Base-by-base conservation (phyloP, 306 rosid genomes). In the Castanopsis chinensis region DNA sequence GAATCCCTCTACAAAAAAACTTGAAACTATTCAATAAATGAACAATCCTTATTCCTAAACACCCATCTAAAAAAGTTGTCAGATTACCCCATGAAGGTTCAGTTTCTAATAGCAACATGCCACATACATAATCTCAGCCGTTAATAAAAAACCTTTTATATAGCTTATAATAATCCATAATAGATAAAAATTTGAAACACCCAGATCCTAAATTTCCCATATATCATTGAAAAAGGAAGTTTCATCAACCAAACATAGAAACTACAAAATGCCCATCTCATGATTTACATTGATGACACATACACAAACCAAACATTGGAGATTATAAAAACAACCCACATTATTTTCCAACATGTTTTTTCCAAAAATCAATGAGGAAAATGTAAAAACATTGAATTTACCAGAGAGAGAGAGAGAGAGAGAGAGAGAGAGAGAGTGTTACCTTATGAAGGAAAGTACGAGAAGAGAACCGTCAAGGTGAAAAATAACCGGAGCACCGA, bases 221-320 rank as follows among this genome's bases (percentile, higher is more conserved):
- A 52, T 4, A 80, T 53, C 5, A 19, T 25, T 25, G 74, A 19
- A 6, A 8, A 71, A 20, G 56, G n/a, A 35, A 8, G 18, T 18
- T 35, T 25, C 52, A 68, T 35, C 54, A 35, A 49, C 67, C 78
- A n/a, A n/a, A 75, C 20, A 54, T 54, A 64, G 51, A 80, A 5
- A 72, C 18, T 52, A 68, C 19, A 23, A 45, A 54, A 28, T 53
- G 59, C 71, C 75, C 74, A 74, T 73, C 59, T 74, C 59, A 3
- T 52, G 6, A 11, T 30, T 25, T 41, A 55, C 8, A 53, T 4
- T 12, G 45, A 41, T 41, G 45, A 41, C 45, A 80, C 8, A 28
- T 23, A 57, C 5, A 73, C 5, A 73, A 64, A 53, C 33, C 37
- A 80, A 71, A 18, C 25, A 60, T 49, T 23, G 52, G 73, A 67